These are phyloP conservation scores for Psilocybe cyanescens DNA, from an alignment of 768 basidiomycete genomes.

Conservation along the genomic window DNA sequence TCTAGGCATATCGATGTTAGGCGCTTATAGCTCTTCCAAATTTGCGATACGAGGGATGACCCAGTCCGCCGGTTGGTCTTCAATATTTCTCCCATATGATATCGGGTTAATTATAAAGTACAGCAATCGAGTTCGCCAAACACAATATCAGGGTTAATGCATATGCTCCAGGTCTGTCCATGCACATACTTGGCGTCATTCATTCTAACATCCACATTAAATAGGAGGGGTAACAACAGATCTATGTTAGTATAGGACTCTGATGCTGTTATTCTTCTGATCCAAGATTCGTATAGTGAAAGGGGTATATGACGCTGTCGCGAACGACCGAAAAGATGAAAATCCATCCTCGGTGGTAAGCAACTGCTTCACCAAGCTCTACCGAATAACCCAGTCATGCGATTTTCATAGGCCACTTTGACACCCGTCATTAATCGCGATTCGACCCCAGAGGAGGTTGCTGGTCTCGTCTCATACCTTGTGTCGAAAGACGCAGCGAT, in stretches of 20 bases:
- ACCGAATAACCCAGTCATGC: not conserved
- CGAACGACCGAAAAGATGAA: not conserved
- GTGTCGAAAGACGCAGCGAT: conserved; percentile 37
- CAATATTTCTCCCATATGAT: not conserved
- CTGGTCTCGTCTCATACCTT: conserved; percentile 38
- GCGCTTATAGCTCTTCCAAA: conserved; percentile 37
- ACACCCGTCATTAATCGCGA: not conserved
- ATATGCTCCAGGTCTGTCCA: conserved; percentile 32
- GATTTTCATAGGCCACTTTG: not conserved
- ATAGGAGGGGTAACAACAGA: conserved; percentile 18
- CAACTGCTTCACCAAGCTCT: not conserved
- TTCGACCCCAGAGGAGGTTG: conserved; percentile 34
- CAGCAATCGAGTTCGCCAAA: conserved; percentile 19
- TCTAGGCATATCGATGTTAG: conserved; percentile 8
- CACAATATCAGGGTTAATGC: conserved; percentile 39
- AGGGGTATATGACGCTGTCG: not conserved
- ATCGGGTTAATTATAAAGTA: not conserved
- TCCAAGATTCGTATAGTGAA: not conserved
- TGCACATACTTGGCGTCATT: not conserved
- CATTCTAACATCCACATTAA: not conserved
- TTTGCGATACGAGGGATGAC: conserved; percentile 45
- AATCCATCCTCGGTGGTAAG: not conserved
- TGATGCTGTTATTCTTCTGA: not conserved
- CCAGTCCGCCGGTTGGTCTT: conserved; percentile 35
- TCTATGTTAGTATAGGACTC: conserved; percentile 13